These are phyloP conservation scores for Daldinia decipiens DNA, from an alignment of 495 filamentous ascomycete species.

Conservation along the genomic window DNA sequence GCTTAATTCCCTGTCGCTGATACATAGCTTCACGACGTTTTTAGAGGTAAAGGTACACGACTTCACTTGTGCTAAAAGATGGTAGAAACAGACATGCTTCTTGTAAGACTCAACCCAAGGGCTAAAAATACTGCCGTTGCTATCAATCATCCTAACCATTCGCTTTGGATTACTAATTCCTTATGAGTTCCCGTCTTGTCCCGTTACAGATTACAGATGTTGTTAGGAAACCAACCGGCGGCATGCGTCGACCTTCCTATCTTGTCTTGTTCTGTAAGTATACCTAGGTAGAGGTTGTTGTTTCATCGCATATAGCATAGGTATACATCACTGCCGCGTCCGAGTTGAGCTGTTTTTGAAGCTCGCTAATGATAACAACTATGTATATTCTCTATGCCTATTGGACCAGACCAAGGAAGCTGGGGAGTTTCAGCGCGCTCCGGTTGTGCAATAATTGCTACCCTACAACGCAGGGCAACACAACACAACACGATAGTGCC, in stretches of 20 bases:
- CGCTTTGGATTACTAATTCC: not conserved
- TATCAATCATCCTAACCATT: not conserved
- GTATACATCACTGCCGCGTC: not conserved
- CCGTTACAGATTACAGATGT: not conserved
- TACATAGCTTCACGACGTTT: not conserved
- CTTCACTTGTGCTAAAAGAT: not conserved
- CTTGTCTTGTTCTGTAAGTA: not conserved
- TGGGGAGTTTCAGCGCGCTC: not conserved
- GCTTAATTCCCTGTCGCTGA: not conserved
- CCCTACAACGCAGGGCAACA: too few relatives aligned
- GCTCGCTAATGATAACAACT: not conserved
- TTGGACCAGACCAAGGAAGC: not conserved
- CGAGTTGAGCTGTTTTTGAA: not conserved
- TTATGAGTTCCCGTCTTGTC: not conserved
- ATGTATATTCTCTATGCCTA: not conserved
- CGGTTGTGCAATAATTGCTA: not conserved
- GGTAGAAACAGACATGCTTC: not conserved
- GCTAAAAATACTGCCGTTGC: not conserved
- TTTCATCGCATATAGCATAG: not conserved
- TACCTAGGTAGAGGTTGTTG: not conserved
- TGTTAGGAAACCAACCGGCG: not conserved
- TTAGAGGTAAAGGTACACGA: not conserved
- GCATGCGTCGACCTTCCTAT: not conserved
- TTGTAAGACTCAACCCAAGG: not conserved
- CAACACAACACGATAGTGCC: not conserved